Evolutionary conservation across 1,139 yeast species (phyloP).

Genomic region (Yamadazyma atlantica): DNA sequence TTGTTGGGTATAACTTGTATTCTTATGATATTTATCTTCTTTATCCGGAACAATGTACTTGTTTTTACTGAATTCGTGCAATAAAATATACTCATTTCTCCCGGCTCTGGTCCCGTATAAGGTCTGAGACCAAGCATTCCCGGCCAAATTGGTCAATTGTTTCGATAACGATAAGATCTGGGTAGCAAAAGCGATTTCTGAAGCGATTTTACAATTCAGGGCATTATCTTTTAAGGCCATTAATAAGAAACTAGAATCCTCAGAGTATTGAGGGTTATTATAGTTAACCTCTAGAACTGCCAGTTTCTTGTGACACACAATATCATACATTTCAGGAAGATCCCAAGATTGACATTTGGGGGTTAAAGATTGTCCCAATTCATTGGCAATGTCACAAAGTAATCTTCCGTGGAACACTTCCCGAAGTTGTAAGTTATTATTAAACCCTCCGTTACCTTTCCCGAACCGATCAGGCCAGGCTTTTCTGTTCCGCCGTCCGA

Average conservation of each 20-base stretch:
- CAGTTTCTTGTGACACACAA: conserved; percentile 63
- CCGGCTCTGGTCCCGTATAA: conserved; percentile 95
- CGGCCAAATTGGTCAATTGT: conserved; percentile 91
- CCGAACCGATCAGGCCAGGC: conserved; percentile 78
- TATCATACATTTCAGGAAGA: conserved; percentile 83
- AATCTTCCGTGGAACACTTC: conserved; percentile 85
- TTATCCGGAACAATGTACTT: conserved; percentile 90
- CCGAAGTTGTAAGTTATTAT: conserved; percentile 54
- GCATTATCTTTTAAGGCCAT: conserved; percentile 74
- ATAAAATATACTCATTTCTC: conserved; percentile 87
- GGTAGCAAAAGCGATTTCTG: conserved; percentile 74
- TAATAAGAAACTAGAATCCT: conserved; percentile 65
- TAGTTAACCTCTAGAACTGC: conserved; percentile 71
- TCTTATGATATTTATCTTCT: conserved; percentile 53
- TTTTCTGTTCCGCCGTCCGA: conserved; percentile 80
- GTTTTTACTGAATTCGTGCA: conserved; percentile 86
- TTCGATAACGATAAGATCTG: conserved; percentile 89
- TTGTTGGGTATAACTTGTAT: conserved; percentile 36
- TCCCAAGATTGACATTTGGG: conserved; percentile 97
- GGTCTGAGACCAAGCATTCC: conserved; percentile 97
- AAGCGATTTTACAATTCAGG: conserved; percentile 66
- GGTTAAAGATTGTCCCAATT: conserved; percentile 91
- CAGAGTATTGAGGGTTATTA: conserved; percentile 62
- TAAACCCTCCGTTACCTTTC: conserved; percentile 40
- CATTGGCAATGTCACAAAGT: conserved; percentile 90